Base-by-base conservation (phyloP, 768 basidiomycete species). In the Psilocybe azurescens region DNA sequence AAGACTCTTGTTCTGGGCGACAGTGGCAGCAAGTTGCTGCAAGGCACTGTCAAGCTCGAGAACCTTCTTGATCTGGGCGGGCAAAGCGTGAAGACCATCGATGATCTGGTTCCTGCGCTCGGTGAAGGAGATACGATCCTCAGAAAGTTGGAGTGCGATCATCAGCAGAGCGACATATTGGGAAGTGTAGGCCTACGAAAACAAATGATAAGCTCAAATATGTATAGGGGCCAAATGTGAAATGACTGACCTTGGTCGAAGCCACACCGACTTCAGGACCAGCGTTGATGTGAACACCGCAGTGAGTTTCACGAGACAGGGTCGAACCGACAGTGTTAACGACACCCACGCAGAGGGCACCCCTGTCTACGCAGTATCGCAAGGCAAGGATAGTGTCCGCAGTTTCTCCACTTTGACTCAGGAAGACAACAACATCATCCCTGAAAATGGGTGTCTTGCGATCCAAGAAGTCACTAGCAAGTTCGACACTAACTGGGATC, bases 301-400 rank as follows among this genome's bases (percentile, higher is more conserved):
- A 97, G 81, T 99, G 97, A 2, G 96, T 95, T 79, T 99, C 95
- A 72, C 97, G 93, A 47, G 97, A 98, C 69, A 99, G 87, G 3
- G 97, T 98, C 24, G 95, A 97, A 53, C 97, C 97, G 70, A 99
- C 97, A 38, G 95, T 96, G 82, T 99, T 99, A 76, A 99, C 95
- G 54, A 99, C 93, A 81, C 97, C 97, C 50, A 99, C 86, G 73
- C 93, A 96, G 48, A 99, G 87, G 7, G 97, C 97, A 49, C 97
- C 97, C 61, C 97, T 86, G 74, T 99, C 97, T 71, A 97, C 75
- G 77, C 96, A 99, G 81, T 99, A 99, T 62, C 93, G 88, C 80
- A 99, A 79, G 28, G 96, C 94, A 66, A 99, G 81, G 77, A 99
- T 97, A 29, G 94, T 99, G 74, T 99, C 97, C 41, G 97, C 97